Evolutionary conservation across 495 filamentous ascomycete genomes (phyloP), one percentile per base, ranked within the genome.

Genomic region (Letharia columbiana): DNA sequence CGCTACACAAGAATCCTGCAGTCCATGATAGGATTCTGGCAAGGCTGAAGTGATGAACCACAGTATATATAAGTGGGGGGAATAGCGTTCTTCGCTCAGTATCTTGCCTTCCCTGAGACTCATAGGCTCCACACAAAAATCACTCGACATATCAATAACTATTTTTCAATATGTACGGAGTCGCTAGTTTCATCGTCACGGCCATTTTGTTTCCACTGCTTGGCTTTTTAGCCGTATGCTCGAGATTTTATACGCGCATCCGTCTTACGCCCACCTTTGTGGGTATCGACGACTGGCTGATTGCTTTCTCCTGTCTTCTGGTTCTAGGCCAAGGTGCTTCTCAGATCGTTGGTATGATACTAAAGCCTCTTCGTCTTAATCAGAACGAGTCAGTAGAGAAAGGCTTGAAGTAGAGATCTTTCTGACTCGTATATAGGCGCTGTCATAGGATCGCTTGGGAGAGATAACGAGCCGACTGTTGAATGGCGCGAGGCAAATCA

Each of bases 261-360:
- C 61, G 62, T 3, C 33, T 64, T 23, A 59, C 23, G 15, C 61
- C 28, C 28, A 39, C 66, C 2, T 60, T 50, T 39, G 56, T 67
- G 11, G 66, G 66, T 13, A 40, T 65, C 33, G 66, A 68, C 37
- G 66, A 68, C 62, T 68, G 66, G 66, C 40, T 68, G 23, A 61
- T 64, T 44, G 40, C 60, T n/a, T 7, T 64, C 23, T 52, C 66
- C 31, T 52, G 50, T 40, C 28, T 68, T 28, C 28, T 64, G 52
- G 61, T 68, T 3, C 12, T 60, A 15, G 62, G 35, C 20, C 54
- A 47, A 40, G 39, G 61, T 59, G 66, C 40, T 15, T 33, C 20
- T 15, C 62, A 68, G 45, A 61, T 65, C 11, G 37, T 45, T 13
- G 61, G 66, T 68, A 60, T n/a, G 66, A 52, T 41, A 40, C 17